Base-by-base conservation (phyloP, 495 filamentous ascomycete genomes). In the Talaromyces adpressus region DNA sequence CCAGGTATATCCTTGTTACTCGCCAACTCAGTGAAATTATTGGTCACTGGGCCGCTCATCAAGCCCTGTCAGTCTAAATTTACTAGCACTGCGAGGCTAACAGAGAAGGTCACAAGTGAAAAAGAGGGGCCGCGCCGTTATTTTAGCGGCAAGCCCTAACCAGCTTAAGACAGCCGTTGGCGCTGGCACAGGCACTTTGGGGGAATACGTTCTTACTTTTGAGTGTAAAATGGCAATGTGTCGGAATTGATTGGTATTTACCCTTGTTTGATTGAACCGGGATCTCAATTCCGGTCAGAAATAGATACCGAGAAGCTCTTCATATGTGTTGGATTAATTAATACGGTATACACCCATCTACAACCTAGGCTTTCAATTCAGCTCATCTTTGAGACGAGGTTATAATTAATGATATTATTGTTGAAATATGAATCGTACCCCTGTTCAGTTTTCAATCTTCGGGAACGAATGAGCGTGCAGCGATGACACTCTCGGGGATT, bases 121-220 rank as follows among this genome's bases (percentile, higher is more conserved):
- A 29, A 56, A 27, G 52, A 56, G 52, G 52, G 52, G 52, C 52
- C 52, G 52, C 52, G 52, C 52, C 52, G 52, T 56, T 56, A 56
- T 56, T 56, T 56, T 56, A 56, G 52, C 52, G 52, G 22, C 52
- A 29, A 56, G 52, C 52, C 27, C 27, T 56, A 30, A 56, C 27
- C 52, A 56, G 27, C 20, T 56, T 56, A n/a, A 56, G 52, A 16
- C 52, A 56, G 27, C 27, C 22, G 52, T 56, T 56, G 20, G 52
- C 27, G 52, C 52, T 16, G 27, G 20, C 16, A 29, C 22, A 6
- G 52, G 5, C 9, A 14, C 27, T n/a, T 27, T 27, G 27, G 52
- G 22, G 52, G 11, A 53, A 53, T 56, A 16, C 9, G 52, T 56
- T 56, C 52, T 56, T 29, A 56, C 6, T 14, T 56, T 56, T 56